phyloP scores from a whole-genome alignment of 768 basidiomycete genomes.

The Clavaria fumosa region DNA sequence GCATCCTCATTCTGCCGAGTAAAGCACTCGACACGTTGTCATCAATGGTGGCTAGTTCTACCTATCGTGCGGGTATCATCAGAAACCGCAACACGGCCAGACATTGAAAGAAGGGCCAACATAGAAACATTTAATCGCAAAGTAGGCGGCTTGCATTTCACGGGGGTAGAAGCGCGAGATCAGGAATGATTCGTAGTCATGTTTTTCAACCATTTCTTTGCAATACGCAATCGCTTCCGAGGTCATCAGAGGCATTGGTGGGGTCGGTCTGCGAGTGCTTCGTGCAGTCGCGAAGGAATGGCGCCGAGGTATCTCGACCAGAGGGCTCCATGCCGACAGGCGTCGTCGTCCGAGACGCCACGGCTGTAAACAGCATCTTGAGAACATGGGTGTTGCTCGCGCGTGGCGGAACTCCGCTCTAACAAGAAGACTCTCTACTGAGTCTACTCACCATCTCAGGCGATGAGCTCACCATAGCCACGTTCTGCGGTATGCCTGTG shows the following conservation, averaged over 20 bases:
- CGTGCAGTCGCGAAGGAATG: no score
- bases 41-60: conserved; percentile 63
- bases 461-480: neutral
- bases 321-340: no score
- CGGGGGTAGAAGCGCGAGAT: conserved; percentile 57
- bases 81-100: no score
- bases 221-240: conserved; percentile 58
- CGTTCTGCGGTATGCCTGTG: conserved; percentile 12
- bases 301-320: no score
- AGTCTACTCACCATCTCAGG: neutral
- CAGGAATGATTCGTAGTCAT: conserved; percentile 73
- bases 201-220: conserved; percentile 51
- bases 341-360: no score
- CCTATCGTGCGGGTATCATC: conserved; percentile 24
- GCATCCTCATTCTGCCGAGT: conserved; percentile 73
- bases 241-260: no score
- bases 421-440: neutral
- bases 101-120: conserved; percentile 36
- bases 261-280: no score
- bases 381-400: conserved; percentile 8
- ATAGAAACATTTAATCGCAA: conserved; percentile 71
- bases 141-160: conserved; percentile 48
- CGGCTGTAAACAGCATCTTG: no score
- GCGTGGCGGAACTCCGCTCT: neutral
- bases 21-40: conserved; percentile 58